Conservation (phyloP, 73 alveolate species). For the Paramecium tetraurelia region DNA sequence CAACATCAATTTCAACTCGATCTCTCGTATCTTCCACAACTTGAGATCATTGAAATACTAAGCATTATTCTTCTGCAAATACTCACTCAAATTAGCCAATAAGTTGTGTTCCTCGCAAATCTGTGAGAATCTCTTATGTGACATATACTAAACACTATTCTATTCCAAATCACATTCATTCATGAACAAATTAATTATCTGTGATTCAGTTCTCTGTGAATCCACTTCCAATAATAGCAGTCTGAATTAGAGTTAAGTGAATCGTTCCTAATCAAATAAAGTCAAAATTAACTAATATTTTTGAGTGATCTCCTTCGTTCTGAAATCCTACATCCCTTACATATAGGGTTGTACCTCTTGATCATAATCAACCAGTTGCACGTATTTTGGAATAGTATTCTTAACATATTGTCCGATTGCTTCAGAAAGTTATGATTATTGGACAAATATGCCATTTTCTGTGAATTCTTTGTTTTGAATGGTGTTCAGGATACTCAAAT, state of each 20-base stretch:
- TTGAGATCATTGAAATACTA: not conserved
- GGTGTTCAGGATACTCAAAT: not conserved
- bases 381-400: not conserved
- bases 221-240: not conserved
- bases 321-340: not conserved
- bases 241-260: constrained; percentile 10
- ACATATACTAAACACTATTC: not conserved
- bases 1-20: constrained; percentile 17
- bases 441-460: not conserved
- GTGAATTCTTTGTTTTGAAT: constrained; percentile 9
- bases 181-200: not conserved
- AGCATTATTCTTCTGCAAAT: not conserved
- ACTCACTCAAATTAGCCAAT: not conserved
- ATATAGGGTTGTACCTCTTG: not conserved
- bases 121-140: not conserved
- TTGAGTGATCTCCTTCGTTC: not conserved
- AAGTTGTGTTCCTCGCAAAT: constrained; percentile 26
- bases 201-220: not conserved
- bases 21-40: constrained; percentile 14
- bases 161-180: constrained; percentile 26
- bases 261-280: not conserved
- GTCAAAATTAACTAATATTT: not conserved
- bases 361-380: constrained; percentile 20
- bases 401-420: not conserved
- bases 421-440: not conserved